Evolutionary conservation across 2,329 filamentous ascomycete genomes (phyloP).

Genomic region (Diaporthe ampelina): DNA sequence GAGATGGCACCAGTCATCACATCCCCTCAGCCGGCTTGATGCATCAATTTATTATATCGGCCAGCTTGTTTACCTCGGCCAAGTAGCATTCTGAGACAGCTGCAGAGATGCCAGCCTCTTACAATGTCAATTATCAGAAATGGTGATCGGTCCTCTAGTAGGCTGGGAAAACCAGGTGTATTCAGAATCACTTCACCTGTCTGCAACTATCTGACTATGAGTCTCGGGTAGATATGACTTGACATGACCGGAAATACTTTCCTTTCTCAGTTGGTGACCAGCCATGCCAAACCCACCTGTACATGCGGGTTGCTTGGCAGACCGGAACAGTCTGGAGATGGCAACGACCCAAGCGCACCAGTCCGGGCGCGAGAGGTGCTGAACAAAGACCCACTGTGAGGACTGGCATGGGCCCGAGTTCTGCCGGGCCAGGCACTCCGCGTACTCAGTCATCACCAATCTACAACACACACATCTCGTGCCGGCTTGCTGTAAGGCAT

Average conservation of each 20-base stretch:
- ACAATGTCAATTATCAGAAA: not conserved
- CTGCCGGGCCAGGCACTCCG: not conserved
- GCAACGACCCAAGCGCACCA: conserved; percentile 20
- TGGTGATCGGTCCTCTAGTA: too few relatives aligned
- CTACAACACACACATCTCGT: too few relatives aligned
- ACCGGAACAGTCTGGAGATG: conserved; percentile 5
- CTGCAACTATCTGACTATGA: not conserved
- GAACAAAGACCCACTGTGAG: conserved; percentile 20
- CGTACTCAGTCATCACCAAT: not conserved
- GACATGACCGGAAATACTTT: not conserved
- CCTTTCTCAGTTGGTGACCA: conserved; percentile 10
- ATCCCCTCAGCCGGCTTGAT: not conserved
- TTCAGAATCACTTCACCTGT: not conserved
- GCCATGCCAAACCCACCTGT: not conserved
- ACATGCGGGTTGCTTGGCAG: conserved; percentile 14
- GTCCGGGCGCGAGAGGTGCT: conserved; percentile 5
- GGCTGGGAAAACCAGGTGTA: not conserved
- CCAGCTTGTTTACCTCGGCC: not conserved
- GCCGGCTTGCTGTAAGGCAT: not conserved
- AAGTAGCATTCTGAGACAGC: not conserved
- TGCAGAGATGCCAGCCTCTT: not conserved
- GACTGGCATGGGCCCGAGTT: conserved; percentile 4
- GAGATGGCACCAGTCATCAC: not conserved
- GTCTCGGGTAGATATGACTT: not conserved
- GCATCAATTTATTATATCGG: not conserved